Base-by-base conservation (phyloP, 768 basidiomycete genomes). In the Leccinum broughii region DNA sequence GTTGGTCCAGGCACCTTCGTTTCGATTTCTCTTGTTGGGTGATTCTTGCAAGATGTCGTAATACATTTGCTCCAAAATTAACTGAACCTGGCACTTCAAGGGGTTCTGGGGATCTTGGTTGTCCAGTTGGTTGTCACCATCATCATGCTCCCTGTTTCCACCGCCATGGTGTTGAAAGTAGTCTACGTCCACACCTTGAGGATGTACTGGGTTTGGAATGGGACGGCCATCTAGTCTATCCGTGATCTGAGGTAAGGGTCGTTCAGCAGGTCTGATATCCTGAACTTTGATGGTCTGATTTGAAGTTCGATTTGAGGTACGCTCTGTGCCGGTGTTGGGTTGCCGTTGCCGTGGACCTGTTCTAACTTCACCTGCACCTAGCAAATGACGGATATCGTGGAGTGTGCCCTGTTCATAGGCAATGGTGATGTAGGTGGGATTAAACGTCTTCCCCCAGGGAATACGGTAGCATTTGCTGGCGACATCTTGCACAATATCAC, bases 161-260 rank as follows among this genome's bases (percentile, higher is more conserved):
- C 55, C 60, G 1, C 55, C 60, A 53, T 56, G 52, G 3, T 5
- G 26, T 15, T 20, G 2, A 32, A 59, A 64, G 24, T 57, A 41
- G 1, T 59, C 41, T 0, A 64, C 58, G 20, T 64, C 63, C 8
- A 39, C 32, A 24, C 63, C 63, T 5, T 14, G 51, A 15, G 54
- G 54, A 3, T 22, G 28, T 3, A 4, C 6, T 0, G 30, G 24
- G 1, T 37, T 9, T 9, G 56, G 56, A 51, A 57, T 1, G 9
- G 56, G 59, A 1, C 60, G 4, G 3, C 56, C 41, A 11, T 60
- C 14, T 0, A 59, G 17, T 2, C 9, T 7, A 3, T 30, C 3
- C 0, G 51, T 17, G 15, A 61, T 32, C 0, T 2, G 6, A 8
- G 62, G 56, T 0, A 65, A 2, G 1, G 52, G n/a, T 1, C 5